A percentile compares a stretch with the other conserved stretches of the same genome.
phyloP scores from a whole-genome alignment of 768 basidiomycete species.

The Lentinula detonsa region DNA sequence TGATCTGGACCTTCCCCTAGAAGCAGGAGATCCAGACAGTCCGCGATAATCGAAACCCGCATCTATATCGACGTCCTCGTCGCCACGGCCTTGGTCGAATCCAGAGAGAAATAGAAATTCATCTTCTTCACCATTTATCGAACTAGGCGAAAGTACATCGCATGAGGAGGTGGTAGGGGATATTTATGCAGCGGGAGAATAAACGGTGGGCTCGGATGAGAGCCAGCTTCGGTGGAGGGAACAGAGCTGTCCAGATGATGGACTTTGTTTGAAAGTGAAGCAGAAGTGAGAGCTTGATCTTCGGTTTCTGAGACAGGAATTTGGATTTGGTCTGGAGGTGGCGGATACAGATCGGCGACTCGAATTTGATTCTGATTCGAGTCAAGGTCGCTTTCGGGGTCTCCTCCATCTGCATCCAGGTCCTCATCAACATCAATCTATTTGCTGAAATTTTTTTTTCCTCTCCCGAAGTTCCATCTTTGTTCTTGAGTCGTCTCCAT shows the following conservation, averaged over 20 bases:
- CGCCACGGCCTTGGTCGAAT: not conserved
- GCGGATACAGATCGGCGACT: no score
- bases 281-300: not conserved
- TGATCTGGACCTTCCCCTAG: not conserved
- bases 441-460: no score
- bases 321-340: not conserved
- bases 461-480: no score
- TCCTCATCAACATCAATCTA: no score
- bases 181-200: conserved; percentile 24
- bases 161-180: conserved; percentile 1
- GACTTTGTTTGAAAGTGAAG: not conserved
- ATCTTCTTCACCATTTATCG: no score
- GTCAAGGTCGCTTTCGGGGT: no score
- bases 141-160: not conserved
- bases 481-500: no score
- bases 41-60: not conserved
- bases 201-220: conserved; percentile 15
- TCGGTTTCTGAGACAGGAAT: not conserved
- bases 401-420: no score
- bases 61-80: not conserved
- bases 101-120: no score
- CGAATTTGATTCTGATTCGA: no score
- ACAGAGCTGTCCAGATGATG: not conserved
- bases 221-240: not conserved
- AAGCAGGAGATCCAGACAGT: not conserved